phyloP scores from a whole-genome alignment of 352 stramenopile genomes.

The Pythium insidiosum region DNA sequence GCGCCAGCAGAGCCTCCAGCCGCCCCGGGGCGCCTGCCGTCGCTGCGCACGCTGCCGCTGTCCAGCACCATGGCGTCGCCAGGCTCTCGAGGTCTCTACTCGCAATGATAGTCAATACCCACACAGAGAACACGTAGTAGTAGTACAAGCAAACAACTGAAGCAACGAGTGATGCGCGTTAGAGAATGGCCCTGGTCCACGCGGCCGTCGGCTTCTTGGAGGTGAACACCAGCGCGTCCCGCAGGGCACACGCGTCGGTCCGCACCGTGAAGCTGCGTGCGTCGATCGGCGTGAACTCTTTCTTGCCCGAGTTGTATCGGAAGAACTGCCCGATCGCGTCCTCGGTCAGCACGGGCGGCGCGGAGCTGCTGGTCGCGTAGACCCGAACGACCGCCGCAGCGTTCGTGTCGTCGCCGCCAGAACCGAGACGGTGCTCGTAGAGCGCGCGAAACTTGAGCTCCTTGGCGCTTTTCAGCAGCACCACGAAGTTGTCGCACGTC shows the following conservation, averaged over 20 bases:
- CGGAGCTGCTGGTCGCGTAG: slow-evolving; percentile 25
- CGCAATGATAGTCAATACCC: no score
- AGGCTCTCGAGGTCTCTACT: no score
- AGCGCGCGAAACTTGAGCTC: slow-evolving; percentile 70
- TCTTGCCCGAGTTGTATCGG: slow-evolving; percentile 81
- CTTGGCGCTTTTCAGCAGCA: slow-evolving; percentile 63
- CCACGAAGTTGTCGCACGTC: slow-evolving; percentile 57
- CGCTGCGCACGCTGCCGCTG: no score
- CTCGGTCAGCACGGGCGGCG: slow-evolving; percentile 19
- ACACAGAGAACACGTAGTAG: no score
- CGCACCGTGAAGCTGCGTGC: slow-evolving; percentile 64
- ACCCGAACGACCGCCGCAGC: slow-evolving; percentile 30
- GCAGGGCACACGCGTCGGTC: slow-evolving; percentile 62
- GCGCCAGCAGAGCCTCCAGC: no score
- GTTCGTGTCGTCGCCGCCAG: no score
- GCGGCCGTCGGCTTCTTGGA: slow-evolving; percentile 26
- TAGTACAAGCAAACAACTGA: no score
- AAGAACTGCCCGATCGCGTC: slow-evolving; percentile 65
- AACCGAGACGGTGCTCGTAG: slow-evolving; percentile 55
- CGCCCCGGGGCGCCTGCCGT: no score
- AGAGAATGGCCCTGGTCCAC: no score
- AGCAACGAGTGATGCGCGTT: no score
- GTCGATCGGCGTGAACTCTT: slow-evolving; percentile 58
- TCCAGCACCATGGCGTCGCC: no score
- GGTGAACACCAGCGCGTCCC: slow-evolving; percentile 35